phyloP scores from a whole-genome alignment of 2,329 filamentous ascomycete species.

The Phaeophleospora eucalypticola region DNA sequence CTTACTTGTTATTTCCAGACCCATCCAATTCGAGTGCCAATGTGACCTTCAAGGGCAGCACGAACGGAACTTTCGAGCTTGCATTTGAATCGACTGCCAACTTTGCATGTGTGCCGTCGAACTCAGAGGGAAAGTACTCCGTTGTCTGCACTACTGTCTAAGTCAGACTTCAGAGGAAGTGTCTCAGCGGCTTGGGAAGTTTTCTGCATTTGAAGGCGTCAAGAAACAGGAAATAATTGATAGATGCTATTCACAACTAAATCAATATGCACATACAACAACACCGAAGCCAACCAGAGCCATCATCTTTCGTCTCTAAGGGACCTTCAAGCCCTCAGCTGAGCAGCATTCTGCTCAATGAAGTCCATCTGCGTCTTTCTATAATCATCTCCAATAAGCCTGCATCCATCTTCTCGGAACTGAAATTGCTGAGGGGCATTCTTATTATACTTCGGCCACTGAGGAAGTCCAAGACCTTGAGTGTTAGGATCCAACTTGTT shows the following conservation, averaged over 20 bases:
- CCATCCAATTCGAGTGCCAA: slow-evolving; percentile 11
- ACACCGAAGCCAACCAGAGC: too few species aligned
- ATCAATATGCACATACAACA: too few species aligned
- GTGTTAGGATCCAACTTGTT: slow-evolving; percentile 17
- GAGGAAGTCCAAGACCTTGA: slow-evolving; percentile 6
- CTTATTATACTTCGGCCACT: slow-evolving; percentile 7
- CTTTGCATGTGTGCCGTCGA: slow-evolving; percentile 11
- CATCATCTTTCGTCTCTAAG: too few species aligned
- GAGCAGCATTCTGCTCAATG: slow-evolving; percentile 10
- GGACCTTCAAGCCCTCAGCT: too few species aligned
- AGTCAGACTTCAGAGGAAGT: too few species aligned
- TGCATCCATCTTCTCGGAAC: slow-evolving; percentile 5
- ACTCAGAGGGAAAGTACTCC: slow-evolving; percentile 5
- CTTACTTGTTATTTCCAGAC: too few species aligned
- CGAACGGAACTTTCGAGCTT: slow-evolving; percentile 16
- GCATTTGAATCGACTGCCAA: slow-evolving; percentile 9
- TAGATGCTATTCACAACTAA: too few species aligned
- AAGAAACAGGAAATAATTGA: too few species aligned
- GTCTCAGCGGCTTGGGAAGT: too few species aligned
- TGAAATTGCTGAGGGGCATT: slow-evolving; percentile 3
- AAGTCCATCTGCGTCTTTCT: slow-evolving; percentile 5
- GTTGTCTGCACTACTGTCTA: slow-evolving; percentile 6
- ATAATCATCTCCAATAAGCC: slow-evolving; percentile 9
- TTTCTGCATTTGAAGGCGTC: too few species aligned
- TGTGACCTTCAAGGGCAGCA: slow-evolving; percentile 13